Evolutionary conservation across 768 basidiomycete genomes (phyloP).

Genomic region (Boletus huronensis): DNA sequence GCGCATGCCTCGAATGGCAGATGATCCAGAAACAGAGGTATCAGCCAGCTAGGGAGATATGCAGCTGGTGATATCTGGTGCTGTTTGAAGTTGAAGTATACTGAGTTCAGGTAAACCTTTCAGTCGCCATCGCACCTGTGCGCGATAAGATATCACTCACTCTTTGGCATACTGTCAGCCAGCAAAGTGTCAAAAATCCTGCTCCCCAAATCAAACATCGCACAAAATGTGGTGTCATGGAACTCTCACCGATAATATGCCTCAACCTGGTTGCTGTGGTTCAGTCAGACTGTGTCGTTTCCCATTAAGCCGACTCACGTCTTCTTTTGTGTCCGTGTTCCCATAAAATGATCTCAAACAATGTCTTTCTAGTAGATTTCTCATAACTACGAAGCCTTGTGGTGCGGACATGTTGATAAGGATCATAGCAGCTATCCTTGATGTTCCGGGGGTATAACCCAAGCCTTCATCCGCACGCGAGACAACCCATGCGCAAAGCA

Average conservation of each 20-base stretch:
- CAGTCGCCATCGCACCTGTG: not conserved
- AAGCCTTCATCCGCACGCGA: conserved; percentile 80
- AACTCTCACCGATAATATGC: conserved; percentile 77
- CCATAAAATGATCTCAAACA: conserved; percentile 85
- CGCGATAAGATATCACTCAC: conserved; percentile 40
- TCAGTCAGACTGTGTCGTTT: conserved; percentile 28
- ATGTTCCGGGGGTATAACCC: conserved; percentile 64
- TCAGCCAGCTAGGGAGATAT: conserved; percentile 82
- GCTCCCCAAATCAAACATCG: conserved; percentile 13
- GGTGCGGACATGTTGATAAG: conserved; percentile 75
- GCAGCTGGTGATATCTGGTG: conserved; percentile 82
- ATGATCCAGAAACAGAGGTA: conserved; percentile 78
- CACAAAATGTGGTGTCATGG: not conserved
- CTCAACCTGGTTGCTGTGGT: conserved; percentile 57
- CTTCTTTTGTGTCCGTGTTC: conserved; percentile 63
- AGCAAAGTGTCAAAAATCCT: conserved; percentile 91
- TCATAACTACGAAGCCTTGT: conserved; percentile 77
- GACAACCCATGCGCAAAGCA: conserved; percentile 87
- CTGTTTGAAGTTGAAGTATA: conserved; percentile 94
- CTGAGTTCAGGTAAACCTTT: conserved; percentile 35
- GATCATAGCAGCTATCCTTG: conserved; percentile 83
- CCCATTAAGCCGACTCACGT: conserved; percentile 51
- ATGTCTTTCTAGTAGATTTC: conserved; percentile 82
- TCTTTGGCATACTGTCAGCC: conserved; percentile 92
- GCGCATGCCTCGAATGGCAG: conserved; percentile 91